Percentiles rank a stretch among this genome's conserved stretches.
These are phyloP conservation scores for Macrolepiota fuliginosa DNA, from an alignment of 768 basidiomycete species.

Conservation along the genomic window DNA sequence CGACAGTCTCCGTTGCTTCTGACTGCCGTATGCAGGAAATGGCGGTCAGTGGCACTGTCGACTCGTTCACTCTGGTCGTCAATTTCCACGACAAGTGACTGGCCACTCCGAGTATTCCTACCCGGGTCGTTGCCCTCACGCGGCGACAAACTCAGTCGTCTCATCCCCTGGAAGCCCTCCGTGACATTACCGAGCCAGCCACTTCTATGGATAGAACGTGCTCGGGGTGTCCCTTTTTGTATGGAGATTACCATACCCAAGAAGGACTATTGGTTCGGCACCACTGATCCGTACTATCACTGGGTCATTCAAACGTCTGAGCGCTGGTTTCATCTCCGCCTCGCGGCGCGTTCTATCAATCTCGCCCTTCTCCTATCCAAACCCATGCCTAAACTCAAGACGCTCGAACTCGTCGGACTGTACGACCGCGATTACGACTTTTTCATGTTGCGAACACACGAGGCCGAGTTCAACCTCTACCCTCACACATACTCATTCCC, in stretches of 20 bases:
- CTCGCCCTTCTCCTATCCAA: conserved; percentile 5
- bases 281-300: conserved; percentile 1
- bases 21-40: not conserved
- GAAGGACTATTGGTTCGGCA: conserved; percentile 1
- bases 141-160: not conserved
- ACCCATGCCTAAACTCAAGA: conserved; percentile 1
- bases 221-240: not conserved
- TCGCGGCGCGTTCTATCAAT: not conserved
- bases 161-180: not conserved
- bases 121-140: not conserved
- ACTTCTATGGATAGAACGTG: not conserved
- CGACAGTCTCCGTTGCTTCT: conserved; percentile 4
- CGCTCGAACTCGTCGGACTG: not conserved
- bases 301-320: conserved; percentile 6
- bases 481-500: conserved; percentile 1
- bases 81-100: conserved; percentile 5
- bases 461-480: conserved; percentile 2
- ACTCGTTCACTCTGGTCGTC: conserved; percentile 4
- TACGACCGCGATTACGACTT: conserved; percentile 1
- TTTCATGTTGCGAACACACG: not conserved
- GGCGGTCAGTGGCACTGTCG: conserved; percentile 3
- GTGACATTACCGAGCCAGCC: not conserved
- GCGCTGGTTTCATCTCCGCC: conserved; percentile 9
- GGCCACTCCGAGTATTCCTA: not conserved
- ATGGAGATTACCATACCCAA: conserved; percentile 11